Percentiles rank a stretch among this genome's conserved stretches.
Conservation (phyloP, 2,329 filamentous ascomycete species). For the Cytospora piceicola region DNA sequence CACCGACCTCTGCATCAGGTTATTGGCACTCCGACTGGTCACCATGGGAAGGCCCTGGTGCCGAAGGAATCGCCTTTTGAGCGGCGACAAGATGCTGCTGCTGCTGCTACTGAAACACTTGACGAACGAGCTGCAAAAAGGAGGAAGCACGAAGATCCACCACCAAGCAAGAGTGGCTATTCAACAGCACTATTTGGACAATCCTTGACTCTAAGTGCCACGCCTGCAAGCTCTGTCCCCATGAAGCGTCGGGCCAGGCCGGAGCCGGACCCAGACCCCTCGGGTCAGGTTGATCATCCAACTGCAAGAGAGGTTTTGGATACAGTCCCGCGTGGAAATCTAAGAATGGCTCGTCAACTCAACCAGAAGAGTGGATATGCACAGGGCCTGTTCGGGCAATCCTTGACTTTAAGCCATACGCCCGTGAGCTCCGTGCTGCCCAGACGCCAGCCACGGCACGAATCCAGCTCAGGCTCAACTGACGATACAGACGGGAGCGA, state of each 20-base stretch:
- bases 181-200: slow-evolving; percentile 56
- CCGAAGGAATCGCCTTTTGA: slow-evolving; percentile 69
- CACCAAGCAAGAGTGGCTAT: slow-evolving; percentile 53
- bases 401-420: slow-evolving; percentile 47
- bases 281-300: background rate
- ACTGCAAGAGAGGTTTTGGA: background rate
- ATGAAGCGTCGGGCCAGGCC: slow-evolving; percentile 32
- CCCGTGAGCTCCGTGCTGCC: slow-evolving; percentile 41
- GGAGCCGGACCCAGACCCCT: slow-evolving; percentile 24
- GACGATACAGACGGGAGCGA: background rate
- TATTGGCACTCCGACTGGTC: slow-evolving; percentile 66
- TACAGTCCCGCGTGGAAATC: slow-evolving; percentile 7
- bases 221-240: slow-evolving; percentile 41
- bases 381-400: slow-evolving; percentile 54
- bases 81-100: slow-evolving; percentile 46
- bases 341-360: slow-evolving; percentile 17
- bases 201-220: slow-evolving; percentile 48
- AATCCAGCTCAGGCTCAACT: slow-evolving; percentile 17
- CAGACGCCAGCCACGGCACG: slow-evolving; percentile 31
- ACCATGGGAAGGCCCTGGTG: slow-evolving; percentile 63
- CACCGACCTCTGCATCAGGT: slow-evolving; percentile 59
- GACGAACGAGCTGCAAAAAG: slow-evolving; percentile 46
- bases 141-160: slow-evolving; percentile 43
- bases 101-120: slow-evolving; percentile 29
- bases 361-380: slow-evolving; percentile 48